Evolutionary conservation across 179 eudicot species (phyloP), one percentile per base, ranked within the genome.

Genomic region (Beta macrorhiza): DNA sequence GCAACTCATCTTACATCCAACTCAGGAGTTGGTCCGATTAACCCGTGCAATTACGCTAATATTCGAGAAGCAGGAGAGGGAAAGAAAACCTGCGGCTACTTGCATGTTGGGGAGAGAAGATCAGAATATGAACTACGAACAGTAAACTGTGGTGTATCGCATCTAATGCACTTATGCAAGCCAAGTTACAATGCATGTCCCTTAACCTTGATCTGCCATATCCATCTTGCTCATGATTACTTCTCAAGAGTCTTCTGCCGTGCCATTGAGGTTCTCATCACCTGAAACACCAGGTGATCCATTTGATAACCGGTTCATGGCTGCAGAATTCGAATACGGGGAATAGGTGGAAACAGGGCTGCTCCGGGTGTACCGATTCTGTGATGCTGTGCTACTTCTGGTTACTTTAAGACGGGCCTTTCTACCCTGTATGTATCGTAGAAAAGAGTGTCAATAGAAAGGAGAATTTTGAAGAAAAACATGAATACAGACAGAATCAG

Each of bases 321-420:
- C 62, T 65, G 89, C 70, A 47, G 91, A 59, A 85, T 85, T 88
- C 10, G 90, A 83, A 80, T 90, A 77, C 67, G 93, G 90, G 58
- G 94, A 87, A 59, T 85, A 81, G 7, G 83, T 37, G 58, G 90
- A 83, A 82, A 73, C 79, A 81, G 89, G 86, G 80, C 90, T 89
- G 72, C 90, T 88, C 72, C 91, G 86, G 52, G 92, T 61, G 75
- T 87, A 63, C 80, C 92, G 90, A 78, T 81, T 95, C 85, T 92
- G 93, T 62, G 95, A 85, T 72, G 93, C 89, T 15, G 95, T 87
- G 86, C 90, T 89, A 81, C 99, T 95, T 87, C 98, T 91, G 55
- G 99, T 95, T 19, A 89, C 83, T 89, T 93, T 95, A 59, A 85
- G 90, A 37, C 97, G 93, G 42, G 97, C 95, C 78, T 93, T 95